These are phyloP conservation scores for Blastobotrys arbuscula DNA, from an alignment of 1,139 yeast genomes.

Conservation along the genomic window DNA sequence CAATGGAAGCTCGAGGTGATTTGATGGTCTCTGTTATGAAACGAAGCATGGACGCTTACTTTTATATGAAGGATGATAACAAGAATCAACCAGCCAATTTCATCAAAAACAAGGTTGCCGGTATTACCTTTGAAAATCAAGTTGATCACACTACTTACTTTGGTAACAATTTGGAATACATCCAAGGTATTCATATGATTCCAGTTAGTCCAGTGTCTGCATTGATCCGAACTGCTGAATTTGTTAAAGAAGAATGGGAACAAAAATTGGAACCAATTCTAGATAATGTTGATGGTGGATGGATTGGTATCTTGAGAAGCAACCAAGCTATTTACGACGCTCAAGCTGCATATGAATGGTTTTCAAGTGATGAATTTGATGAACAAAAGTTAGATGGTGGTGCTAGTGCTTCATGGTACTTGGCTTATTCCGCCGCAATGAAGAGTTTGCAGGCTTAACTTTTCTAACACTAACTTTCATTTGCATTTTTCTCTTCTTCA, in stretches of 20 bases:
- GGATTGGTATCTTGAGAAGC: slow-evolving; percentile 80
- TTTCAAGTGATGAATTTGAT: slow-evolving; percentile 48
- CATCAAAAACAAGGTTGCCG: slow-evolving; percentile 63
- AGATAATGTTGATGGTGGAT: slow-evolving; percentile 59
- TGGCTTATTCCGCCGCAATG: slow-evolving; percentile 63
- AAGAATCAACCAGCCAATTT: slow-evolving; percentile 52
- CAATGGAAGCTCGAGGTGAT: slow-evolving; percentile 76
- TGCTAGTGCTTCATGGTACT: slow-evolving; percentile 84
- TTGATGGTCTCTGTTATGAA: slow-evolving; percentile 64
- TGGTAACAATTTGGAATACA: slow-evolving; percentile 69
- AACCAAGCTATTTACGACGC: slow-evolving; percentile 79
- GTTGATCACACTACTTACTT: slow-evolving; percentile 88
- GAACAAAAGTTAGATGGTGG: slow-evolving; percentile 68
- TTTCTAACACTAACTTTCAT: not conserved
- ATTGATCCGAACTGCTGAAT: slow-evolving; percentile 60
- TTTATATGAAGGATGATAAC: slow-evolving; percentile 54
- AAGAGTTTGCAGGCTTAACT: not conserved
- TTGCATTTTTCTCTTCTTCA: not conserved
- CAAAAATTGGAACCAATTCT: slow-evolving; percentile 47
- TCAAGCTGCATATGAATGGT: slow-evolving; percentile 57
- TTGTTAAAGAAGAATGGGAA: slow-evolving; percentile 79
- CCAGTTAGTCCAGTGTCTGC: slow-evolving; percentile 87
- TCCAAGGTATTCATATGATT: slow-evolving; percentile 93
- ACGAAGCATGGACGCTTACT: slow-evolving; percentile 58
- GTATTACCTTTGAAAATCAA: slow-evolving; percentile 78